These are phyloP conservation scores for Rhodotorula diobovata DNA, from an alignment of 768 basidiomycete genomes.

Conservation along the genomic window DNA sequence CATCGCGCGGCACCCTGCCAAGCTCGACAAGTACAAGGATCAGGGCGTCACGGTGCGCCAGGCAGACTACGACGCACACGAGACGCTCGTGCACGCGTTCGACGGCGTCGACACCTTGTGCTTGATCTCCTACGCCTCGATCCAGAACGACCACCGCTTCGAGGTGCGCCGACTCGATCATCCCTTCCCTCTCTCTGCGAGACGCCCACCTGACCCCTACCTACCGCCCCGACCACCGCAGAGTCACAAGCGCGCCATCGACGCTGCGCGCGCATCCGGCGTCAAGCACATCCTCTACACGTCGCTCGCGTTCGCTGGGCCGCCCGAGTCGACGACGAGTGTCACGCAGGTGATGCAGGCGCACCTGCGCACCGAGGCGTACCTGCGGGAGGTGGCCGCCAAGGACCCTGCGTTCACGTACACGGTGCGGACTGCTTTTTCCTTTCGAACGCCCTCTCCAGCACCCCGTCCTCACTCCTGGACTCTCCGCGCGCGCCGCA, in stretches of 20 bases:
- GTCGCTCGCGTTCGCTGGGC: conserved; percentile 1
- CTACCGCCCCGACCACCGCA: too few relatives aligned
- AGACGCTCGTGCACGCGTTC: background rate
- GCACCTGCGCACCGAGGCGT: conserved; percentile 1
- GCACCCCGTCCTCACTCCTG: background rate
- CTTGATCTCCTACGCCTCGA: background rate
- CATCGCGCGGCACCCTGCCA: background rate
- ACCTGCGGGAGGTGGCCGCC: background rate
- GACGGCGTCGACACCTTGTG: background rate
- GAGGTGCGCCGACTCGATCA: too few relatives aligned
- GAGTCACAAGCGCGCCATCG: background rate
- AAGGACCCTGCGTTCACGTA: background rate
- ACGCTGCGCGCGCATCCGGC: background rate
- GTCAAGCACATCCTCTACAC: background rate
- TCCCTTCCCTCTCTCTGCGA: too few relatives aligned
- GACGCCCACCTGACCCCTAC: too few relatives aligned
- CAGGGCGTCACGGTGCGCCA: background rate
- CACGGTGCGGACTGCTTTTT: background rate
- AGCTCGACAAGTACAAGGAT: background rate
- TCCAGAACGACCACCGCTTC: conserved; percentile 12
- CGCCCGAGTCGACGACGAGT: background rate
- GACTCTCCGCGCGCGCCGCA: background rate
- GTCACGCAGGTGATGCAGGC: conserved; percentile 6
- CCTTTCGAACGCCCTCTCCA: background rate
- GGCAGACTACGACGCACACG: background rate